phyloP scores from a whole-genome alignment of 2,329 filamentous ascomycete genomes.

The Penicillium sp. region DNA sequence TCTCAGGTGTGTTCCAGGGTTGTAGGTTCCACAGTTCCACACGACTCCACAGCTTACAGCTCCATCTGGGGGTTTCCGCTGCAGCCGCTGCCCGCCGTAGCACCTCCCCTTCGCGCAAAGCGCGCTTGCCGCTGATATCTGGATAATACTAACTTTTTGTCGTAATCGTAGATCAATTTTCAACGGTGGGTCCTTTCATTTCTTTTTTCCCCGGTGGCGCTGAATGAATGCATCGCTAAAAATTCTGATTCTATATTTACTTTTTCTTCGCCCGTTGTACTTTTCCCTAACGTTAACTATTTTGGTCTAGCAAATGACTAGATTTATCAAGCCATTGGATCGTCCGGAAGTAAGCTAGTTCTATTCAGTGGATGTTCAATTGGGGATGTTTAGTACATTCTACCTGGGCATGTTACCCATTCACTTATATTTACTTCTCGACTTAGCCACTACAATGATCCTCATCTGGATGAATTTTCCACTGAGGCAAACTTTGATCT shows the following conservation, averaged over 20 bases:
- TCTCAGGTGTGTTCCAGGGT: background rate
- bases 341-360: background rate
- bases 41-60: constrained; percentile 9
- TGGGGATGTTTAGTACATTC: background rate
- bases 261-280: constrained; percentile 6
- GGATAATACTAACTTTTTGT: background rate
- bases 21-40: constrained; percentile 15
- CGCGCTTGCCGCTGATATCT: constrained; percentile 36
- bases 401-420: background rate
- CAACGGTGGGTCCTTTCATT: constrained; percentile 3
- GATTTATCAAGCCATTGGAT: constrained; percentile 6
- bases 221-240: background rate
- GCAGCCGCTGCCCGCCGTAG: constrained; percentile 26
- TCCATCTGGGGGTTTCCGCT: constrained; percentile 32
- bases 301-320: background rate
- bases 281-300: background rate
- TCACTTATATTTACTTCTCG: background rate
- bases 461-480: background rate
- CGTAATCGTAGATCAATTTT: constrained; percentile 1
- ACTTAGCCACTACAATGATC: background rate
- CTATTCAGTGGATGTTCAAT: background rate
- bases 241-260: constrained; percentile 2
- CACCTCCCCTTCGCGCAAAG: constrained; percentile 30
- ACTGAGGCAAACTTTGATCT: background rate
- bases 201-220: constrained; percentile 4